Percentiles rank a stretch among this genome's conserved stretches.
Evolutionary conservation across 164 flowering plant genomes (phyloP).

Genomic region (Tinospora cordifolia): DNA sequence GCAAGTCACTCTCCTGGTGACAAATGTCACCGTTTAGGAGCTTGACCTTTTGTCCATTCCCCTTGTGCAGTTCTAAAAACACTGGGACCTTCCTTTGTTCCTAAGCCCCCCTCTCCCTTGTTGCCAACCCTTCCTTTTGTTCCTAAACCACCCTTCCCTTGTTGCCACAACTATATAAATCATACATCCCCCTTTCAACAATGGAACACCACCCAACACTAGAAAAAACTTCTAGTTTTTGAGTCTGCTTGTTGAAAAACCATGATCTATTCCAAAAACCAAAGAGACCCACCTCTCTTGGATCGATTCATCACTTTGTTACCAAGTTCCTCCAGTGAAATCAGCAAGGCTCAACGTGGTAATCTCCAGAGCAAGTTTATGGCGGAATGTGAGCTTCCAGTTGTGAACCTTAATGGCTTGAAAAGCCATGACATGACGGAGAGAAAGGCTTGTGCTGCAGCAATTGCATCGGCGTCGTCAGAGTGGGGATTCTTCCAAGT

Average conservation of each 20-base stretch:
- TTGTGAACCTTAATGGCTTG: constrained; percentile 49
- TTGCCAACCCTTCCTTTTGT: not conserved
- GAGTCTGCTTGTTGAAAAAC: not conserved
- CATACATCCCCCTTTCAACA: not conserved
- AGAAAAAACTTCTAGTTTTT: not conserved
- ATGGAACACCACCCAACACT: not conserved
- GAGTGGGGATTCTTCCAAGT: constrained; percentile 89
- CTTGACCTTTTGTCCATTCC: constrained; percentile 23
- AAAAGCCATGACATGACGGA: constrained; percentile 17
- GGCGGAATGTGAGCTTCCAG: constrained; percentile 52
- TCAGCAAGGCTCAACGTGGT: not conserved
- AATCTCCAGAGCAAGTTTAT: not conserved
- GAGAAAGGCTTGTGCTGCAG: constrained; percentile 27
- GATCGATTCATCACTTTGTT: constrained; percentile 28
- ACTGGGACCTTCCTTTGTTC: too few relatives aligned
- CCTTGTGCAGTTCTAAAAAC: constrained; percentile 23
- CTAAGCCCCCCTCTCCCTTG: not conserved
- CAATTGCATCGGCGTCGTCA: constrained; percentile 44
- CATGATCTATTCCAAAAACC: constrained; percentile 21
- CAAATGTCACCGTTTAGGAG: constrained; percentile 35
- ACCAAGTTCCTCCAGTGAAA: not conserved
- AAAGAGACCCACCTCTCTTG: constrained; percentile 43
- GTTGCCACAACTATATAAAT: constrained; percentile 13
- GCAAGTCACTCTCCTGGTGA: constrained; percentile 24
- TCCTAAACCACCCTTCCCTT: not conserved